These are phyloP conservation scores for Dothiorella sarmentorum DNA, from an alignment of 2,329 filamentous ascomycete species.

Conservation along the genomic window DNA sequence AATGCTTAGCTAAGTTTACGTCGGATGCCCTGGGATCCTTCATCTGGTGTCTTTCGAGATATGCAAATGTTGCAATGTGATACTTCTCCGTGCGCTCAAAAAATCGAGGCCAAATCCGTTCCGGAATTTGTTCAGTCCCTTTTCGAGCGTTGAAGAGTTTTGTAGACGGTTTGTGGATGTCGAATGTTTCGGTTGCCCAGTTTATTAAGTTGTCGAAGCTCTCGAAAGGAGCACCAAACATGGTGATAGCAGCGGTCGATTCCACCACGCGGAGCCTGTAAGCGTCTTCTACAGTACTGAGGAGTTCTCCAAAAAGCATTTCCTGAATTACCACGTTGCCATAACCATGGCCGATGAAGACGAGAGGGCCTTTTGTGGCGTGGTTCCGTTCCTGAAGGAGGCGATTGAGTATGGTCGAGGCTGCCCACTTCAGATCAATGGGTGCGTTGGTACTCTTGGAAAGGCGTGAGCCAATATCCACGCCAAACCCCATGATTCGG, in stretches of 20 bases:
- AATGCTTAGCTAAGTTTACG: neutral
- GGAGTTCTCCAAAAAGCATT: neutral
- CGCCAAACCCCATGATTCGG: neutral
- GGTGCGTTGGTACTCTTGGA: neutral
- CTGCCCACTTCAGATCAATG: neutral
- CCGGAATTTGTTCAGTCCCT: neutral
- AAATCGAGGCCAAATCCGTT: neutral
- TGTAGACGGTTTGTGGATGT: neutral
- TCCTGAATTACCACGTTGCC: constrained; percentile 3
- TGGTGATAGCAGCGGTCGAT: neutral
- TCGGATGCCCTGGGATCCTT: neutral
- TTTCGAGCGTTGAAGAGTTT: neutral
- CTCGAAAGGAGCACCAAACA: neutral
- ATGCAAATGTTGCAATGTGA: neutral
- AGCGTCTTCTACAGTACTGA: neutral
- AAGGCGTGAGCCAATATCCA: neutral
- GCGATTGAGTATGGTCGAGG: neutral
- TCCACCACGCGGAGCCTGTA: neutral
- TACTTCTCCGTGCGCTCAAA: neutral
- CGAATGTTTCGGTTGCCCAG: neutral
- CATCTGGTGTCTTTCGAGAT: neutral
- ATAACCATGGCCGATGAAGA: constrained; percentile 12
- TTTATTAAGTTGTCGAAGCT: neutral
- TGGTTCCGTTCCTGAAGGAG: neutral
- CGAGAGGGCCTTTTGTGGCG: neutral